Evolutionary conservation across 1,139 yeast genomes (phyloP), one percentile per base, ranked within the genome.

Genomic region (Pichia norvegensis): DNA sequence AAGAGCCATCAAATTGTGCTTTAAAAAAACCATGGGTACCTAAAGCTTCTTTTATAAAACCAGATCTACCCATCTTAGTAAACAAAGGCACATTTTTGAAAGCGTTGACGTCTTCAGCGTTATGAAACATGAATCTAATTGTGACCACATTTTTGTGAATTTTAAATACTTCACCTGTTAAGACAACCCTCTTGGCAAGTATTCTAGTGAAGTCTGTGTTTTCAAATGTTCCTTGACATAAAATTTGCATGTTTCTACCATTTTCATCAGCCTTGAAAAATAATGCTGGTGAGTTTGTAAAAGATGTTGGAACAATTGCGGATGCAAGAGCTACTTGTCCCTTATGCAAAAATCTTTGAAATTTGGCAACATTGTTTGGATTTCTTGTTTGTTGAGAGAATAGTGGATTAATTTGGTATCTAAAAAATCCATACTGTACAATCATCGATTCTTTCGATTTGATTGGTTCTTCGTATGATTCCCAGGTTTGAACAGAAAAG

Each of bases 11-110:
- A 60, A 94, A 94, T 20, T 86, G 85, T 21, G 97, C 96, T 69
- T 94, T 94, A 74, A 84, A 90, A 68, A 92, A 87, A 53, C 99
- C 99, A 65, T 94, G 98, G 3, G 98, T 94, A 68, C 99, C 99
- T 68, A 94, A 74, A 63, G 90, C 78, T 64, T 92, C 97, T 66
- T 87, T 90, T 64, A 94, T 87, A 64, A 83, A 85, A 47, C 99
- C 99, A 36, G 88, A 74, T 64, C 97, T 79, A 44, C 98, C 98
- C 57, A 81, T 75, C 63, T 86, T 87, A 41, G 97, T 90, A 65
- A 87, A 92, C 53, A 94, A 70, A 36, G 97, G 97, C 55, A 94
- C 83, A 5, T 94, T 84, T 69, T 86, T 86, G 74, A 85, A 94
- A 80, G 85, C 86, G 54, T 77, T 77, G 55, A 94, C 85, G 63